These are phyloP conservation scores for Xylariaceae sp. DNA, from an alignment of 2,329 filamentous ascomycete species.

Conservation along the genomic window DNA sequence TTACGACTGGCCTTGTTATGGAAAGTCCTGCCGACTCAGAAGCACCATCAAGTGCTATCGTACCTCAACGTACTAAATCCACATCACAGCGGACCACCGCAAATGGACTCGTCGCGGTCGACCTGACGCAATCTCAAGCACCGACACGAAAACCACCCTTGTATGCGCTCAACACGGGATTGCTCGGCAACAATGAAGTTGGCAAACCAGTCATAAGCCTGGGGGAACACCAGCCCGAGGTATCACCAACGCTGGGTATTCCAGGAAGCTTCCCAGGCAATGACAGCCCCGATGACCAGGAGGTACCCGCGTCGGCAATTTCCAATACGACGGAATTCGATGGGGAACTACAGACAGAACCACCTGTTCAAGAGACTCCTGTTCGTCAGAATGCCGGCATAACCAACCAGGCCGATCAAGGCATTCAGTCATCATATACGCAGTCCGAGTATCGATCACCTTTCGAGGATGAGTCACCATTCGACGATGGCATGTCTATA, in stretches of 20 bases:
- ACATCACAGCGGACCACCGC: too few species aligned
- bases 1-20: constrained; percentile 3
- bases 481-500: constrained; percentile 31
- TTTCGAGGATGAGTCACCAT: constrained; percentile 37
- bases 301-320: constrained; percentile 49
- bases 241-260: constrained; percentile 61
- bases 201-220: too few species aligned
- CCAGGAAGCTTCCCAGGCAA: constrained; percentile 52
- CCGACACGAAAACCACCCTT: too few species aligned
- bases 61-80: too few species aligned
- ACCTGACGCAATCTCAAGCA: too few species aligned
- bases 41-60: constrained; percentile 10
- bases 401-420: constrained; percentile 15
- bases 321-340: constrained; percentile 66
- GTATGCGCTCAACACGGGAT: constrained; percentile 13
- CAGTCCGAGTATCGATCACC: constrained; percentile 42
- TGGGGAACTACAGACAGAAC: constrained; percentile 58
- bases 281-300: constrained; percentile 30
- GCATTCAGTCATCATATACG: constrained; percentile 17
- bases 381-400: constrained; percentile 12
- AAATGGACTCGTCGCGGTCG: too few species aligned
- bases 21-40: constrained; percentile 11
- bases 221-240: constrained; percentile 24
- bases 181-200: constrained; percentile 8
- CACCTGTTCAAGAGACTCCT: constrained; percentile 30